Conservation (phyloP, 352 stramenopile genomes). For the Globisporangium nagaii region DNA sequence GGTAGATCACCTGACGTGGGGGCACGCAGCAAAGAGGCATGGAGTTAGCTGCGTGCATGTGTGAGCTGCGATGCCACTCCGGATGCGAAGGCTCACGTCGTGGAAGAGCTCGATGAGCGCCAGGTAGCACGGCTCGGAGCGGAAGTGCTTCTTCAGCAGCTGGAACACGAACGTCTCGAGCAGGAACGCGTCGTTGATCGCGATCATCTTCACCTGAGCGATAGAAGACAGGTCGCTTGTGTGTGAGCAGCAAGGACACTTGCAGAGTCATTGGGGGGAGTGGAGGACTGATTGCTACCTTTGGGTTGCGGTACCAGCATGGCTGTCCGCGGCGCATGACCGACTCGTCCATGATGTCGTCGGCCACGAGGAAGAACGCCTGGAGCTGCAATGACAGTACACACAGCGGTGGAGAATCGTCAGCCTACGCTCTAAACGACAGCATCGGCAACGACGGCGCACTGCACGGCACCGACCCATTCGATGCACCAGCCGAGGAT, state of each 20-base stretch:
- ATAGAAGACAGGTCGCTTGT: too few species aligned
- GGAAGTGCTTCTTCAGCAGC: constrained; percentile 87
- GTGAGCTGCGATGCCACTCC: too few species aligned
- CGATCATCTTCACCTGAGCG: constrained; percentile 86
- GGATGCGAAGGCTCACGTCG: constrained; percentile 65
- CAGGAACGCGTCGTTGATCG: constrained; percentile 96
- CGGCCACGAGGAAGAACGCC: constrained; percentile 98
- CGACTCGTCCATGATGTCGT: constrained; percentile 99
- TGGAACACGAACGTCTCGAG: constrained; percentile 92
- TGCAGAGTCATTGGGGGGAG: too few species aligned
- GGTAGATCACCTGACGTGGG: constrained; percentile 93
- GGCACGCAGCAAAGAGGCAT: not conserved
- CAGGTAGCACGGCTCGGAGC: constrained; percentile 83
- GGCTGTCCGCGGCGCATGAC: constrained; percentile 93
- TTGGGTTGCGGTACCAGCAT: constrained; percentile 95
- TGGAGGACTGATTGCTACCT: constrained; percentile 33
- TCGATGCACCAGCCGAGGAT: constrained; percentile 98
- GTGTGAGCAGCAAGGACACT: too few species aligned
- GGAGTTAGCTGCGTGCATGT: not conserved
- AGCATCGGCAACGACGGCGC: too few species aligned
- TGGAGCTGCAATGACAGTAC: constrained; percentile 71
- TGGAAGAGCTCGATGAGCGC: constrained; percentile 96
- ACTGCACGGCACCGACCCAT: too few species aligned
- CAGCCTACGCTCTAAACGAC: too few species aligned
- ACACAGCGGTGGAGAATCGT: too few species aligned